Evolutionary conservation across 2,329 filamentous ascomycete genomes (phyloP).

Genomic region (Sporothrix brunneoviolacea): DNA sequence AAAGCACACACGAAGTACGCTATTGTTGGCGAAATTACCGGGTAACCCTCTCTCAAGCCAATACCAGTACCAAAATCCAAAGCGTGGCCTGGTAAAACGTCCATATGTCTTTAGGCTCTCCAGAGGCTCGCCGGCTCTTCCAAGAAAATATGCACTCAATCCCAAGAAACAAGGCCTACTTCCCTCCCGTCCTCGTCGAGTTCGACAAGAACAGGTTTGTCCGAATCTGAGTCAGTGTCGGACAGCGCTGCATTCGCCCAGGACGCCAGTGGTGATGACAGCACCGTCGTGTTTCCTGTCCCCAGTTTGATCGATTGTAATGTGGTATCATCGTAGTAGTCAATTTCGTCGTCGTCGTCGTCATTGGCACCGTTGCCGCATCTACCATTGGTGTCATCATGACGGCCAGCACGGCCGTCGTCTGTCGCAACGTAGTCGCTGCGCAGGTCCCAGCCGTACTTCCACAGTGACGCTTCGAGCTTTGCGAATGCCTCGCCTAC

Average conservation of each 20-base stretch:
- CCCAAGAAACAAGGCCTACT: conserved; percentile 45
- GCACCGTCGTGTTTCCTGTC: too few relatives aligned
- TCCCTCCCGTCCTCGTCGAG: conserved; percentile 46
- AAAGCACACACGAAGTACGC: too few relatives aligned
- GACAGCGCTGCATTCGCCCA: conserved; percentile 7
- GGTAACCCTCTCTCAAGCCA: too few relatives aligned
- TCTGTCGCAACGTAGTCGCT: conserved; percentile 40
- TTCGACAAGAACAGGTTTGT: conserved; percentile 47
- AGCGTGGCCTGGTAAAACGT: too few relatives aligned
- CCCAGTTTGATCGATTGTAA: too few relatives aligned
- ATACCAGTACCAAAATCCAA: too few relatives aligned
- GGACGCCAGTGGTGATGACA: too few relatives aligned
- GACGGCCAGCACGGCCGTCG: neutral
- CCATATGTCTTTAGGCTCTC: too few relatives aligned
- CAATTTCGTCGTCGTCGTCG: conserved; percentile 7
- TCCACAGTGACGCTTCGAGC: conserved; percentile 42
- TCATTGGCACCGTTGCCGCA: neutral
- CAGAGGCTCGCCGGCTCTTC: too few relatives aligned
- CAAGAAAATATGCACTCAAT: conserved; percentile 15
- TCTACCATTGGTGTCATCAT: conserved; percentile 27
- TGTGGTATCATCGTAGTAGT: conserved; percentile 6
- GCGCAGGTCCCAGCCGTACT: conserved; percentile 49
- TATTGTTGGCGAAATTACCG: too few relatives aligned
- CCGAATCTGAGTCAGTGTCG: conserved; percentile 30
- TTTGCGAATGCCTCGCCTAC: conserved; percentile 43